Evolutionary conservation across 2,329 filamentous ascomycete species (phyloP), one percentile per base, ranked within the genome.

Genomic region (Aspergillus terreus): DNA sequence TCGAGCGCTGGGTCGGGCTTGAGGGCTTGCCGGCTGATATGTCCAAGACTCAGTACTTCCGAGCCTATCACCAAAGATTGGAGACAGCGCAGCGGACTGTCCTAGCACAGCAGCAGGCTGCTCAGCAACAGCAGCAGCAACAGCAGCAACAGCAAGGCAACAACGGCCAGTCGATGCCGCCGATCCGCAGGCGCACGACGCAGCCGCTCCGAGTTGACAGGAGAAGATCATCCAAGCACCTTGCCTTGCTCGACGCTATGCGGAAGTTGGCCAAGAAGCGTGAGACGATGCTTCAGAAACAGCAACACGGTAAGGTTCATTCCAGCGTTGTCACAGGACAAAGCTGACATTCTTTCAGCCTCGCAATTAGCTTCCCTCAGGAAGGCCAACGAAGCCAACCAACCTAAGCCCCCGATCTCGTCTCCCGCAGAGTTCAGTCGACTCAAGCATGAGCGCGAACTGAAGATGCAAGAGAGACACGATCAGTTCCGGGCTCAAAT

Each of bases 41-140:
- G 87, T 86, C 88, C 15, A 96, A 96, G 74, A 96, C 90, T 0
- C 87, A 92, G 42, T 99, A 97, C 68, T 99, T 97, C 78, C 90
- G 91, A 64, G 83, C 82, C 10, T 87, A 86, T 62, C 82, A 83
- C 55, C 76, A 80, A 50, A 74, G 84, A 36, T 74, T 87, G 41
- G 83, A 87, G 61, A 78, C 82, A 49, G 84, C 84, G 23, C 81
- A 84, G 50, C 77, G 81, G 56, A 80, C 78, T 42, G 77, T 84
- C 4, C 71, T 81, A 53, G 78, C 81, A 12, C 78, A 83, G 51
- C 81, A 82, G 50, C 80, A 81, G 75, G 65, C 72, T 79, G 58
- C 71, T 73, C 54, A 56, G 25, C 54, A 55, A 19, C 53, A 55
- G 51, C 81, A 82, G 49, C 77, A 75, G 52, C 81, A 81, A 51